Evolutionary conservation across 805 yeast genomes (phyloP), one percentile per base, ranked within the genome.

Genomic region (Teunomyces tritomae): DNA sequence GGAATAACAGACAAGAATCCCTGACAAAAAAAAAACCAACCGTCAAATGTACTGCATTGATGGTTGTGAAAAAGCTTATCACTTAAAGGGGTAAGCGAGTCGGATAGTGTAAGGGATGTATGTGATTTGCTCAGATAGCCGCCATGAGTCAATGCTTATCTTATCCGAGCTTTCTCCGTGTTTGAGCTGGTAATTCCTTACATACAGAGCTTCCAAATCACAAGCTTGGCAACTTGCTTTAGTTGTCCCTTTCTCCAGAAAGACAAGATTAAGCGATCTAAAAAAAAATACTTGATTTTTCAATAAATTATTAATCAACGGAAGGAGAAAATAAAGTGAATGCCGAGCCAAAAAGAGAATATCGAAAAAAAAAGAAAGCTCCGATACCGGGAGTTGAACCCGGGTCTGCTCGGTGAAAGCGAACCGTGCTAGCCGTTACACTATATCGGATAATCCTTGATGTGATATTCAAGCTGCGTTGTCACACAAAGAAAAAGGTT

Each of bases 331-430:
- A 43, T 13, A 13, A 10, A 11, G 5, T 8, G 33, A 33, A 33
- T 20, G 24, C 24, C 6, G 24, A 20, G 1, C 6, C 6, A 20
- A 20, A 20, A 20, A 4, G 2, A 20, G 5, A 20, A 20, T 4
- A n/a, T n/a, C n/a, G n/a, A n/a, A n/a, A n/a, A n/a, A 33, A 20
- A 46, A 58, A 53, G 37, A 50, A 52, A 48, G 48, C 78, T 82
- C 87, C 87, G 85, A 80, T 81, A 76, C 87, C 85, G 87, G 87
- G 87, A 81, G 85, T 83, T 86, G 87, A 83, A 83, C 87, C 86
- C 87, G 85, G 83, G 81, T 76, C 71, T 82, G 84, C 86, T 79
- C 86, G 85, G 87, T 82, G 86, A 82, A 82, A 82, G 86, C 85
- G 85, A 79, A 78, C 84, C 85, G 82, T 82, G 85, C 80, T 82